Evolutionary conservation across 176 grass and related monocot genomes (phyloP).

Genomic region (Oropetium thomaeum): DNA sequence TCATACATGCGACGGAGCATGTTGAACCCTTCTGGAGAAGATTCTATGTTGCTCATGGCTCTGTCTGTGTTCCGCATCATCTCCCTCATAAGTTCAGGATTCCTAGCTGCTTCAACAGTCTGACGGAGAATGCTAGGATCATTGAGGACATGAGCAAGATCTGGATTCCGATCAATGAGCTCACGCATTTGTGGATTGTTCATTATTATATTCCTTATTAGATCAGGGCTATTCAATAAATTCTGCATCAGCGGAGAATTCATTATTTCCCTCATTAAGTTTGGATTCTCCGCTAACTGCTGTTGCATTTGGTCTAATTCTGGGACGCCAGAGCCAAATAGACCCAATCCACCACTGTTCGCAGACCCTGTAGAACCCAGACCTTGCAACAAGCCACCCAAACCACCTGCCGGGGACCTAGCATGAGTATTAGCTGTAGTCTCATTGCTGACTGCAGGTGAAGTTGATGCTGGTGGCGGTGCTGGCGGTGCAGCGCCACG

Average conservation of each 20-base stretch:
- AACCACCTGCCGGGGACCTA: constrained; percentile 29
- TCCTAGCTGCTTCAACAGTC: constrained; percentile 87
- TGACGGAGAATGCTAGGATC: constrained; percentile 87
- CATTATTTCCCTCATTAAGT: constrained; percentile 97
- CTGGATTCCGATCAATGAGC: constrained; percentile 90
- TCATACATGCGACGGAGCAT: constrained; percentile 99
- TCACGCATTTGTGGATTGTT: constrained; percentile 99
- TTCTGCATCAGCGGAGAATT: constrained; percentile 90
- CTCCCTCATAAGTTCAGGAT: constrained; percentile 98
- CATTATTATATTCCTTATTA: constrained; percentile 89
- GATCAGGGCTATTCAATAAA: constrained; percentile 84
- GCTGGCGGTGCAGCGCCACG: constrained; percentile 58
- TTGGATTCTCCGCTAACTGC: constrained; percentile 85
- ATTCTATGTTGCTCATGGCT: constrained; percentile 99
- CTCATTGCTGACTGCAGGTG: constrained; percentile 45
- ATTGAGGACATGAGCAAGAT: constrained; percentile 97
- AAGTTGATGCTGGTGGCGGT: constrained; percentile 35
- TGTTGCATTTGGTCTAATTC: constrained; percentile 73
- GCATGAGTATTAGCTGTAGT: constrained; percentile 43
- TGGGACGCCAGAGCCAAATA: constrained; percentile 56
- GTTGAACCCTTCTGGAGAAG: constrained; percentile 96
- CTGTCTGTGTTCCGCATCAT: constrained; percentile 99
- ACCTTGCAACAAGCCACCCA: constrained; percentile 59
- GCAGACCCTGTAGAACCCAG: constrained; percentile 51
- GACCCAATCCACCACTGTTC: constrained; percentile 41